Evolutionary conservation across 495 filamentous ascomycete genomes (phyloP), one percentile per base, ranked within the genome.

Genomic region (Hapsidospora chrysogenum): DNA sequence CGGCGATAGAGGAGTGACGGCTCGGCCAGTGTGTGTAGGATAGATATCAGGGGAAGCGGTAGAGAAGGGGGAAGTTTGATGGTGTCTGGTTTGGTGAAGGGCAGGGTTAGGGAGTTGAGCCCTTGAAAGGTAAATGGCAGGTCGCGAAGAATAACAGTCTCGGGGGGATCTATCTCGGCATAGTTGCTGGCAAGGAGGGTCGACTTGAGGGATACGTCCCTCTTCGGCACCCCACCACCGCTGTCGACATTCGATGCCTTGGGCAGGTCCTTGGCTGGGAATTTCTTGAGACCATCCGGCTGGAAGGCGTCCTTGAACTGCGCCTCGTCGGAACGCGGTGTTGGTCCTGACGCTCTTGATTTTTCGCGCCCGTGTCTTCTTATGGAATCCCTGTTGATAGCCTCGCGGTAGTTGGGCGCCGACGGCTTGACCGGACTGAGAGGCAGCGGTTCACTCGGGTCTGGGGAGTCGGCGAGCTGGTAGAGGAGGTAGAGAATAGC

Each of bases 81-180:
- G 11, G 64, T 69, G 9, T 69, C 66, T 6, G 72, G 54, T 17
- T 71, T 70, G 18, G 66, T 47, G 44, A 96, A 95, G 4, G 74
- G 70, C 8, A 99, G 60, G 44, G 85, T 78, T 3, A 72, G 76
- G 0, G 92, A 92, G 7, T 85, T 89, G 14, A 96, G 62, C 3
- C 92, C 92, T 51, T 96, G 92, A 2, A 99, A 66, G 3, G 89
- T 95, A 50, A 84, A 99, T 1, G 92, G 89, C 4, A 96, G 65
- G 51, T 93, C 85, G 33, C 87, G 74, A 25, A 99, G 60, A 7
- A 99, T 68, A n/a, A 70, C 63, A 33, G 74, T 60, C 51, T 96
- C 92, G 16, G 66, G 53, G 2, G 68, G 68, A 15, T 69, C 52
- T 18, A 64, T 63, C 19, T 61, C 59, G 13, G 50, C 42, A 33